Base-by-base conservation (phyloP, 2,329 filamentous ascomycete genomes). In the Alternaria gansuensis region DNA sequence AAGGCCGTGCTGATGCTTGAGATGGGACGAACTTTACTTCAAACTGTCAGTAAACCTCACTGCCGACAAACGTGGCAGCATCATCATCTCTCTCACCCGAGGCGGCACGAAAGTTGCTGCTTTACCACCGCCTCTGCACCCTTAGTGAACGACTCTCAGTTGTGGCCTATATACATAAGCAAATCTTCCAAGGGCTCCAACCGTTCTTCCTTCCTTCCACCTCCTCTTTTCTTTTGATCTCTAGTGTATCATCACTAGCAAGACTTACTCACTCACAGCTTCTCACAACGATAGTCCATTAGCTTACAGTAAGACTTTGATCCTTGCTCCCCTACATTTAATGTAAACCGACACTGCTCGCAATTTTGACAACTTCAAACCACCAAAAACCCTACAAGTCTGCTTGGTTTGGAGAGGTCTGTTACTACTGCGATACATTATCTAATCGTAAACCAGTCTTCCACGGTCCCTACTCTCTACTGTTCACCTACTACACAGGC, bases 391-490 rank as follows among this genome's bases (percentile, higher is more conserved):
- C 28, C 31, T 40, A 24, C 21, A 48, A 36, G 44, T 48, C 44
- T n/a, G 10, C 31, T 34, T 36, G 44, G 44, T 48, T 43, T 48
- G 44, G 21, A 34, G 31, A 33, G 23, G 44, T 36, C 29, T n/a
- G 10, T 24, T 21, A 7, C n/a, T 28, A 9, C n/a, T 21, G 31
- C 14, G 3, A 13, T 17, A 33, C 29, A 11, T 41, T 53, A 31
- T 62, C 53, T 33, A 39, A 58, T 34, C 57, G 53, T 21, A 37
- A 60, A 36, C 56, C 51, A 21, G 43, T 23, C 31, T 14, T 40
- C 7, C 41, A 36, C 44, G 14, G 34, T 8, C 29, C 31, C 11
- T 39, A 44, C 17, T 49, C 39, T 39, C n/a, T 21, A 9, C 26
- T 21, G 7, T 37, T 50, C 17, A 17, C 17, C 17, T 21, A 33